These are phyloP conservation scores for Cyamopsis tetragonoloba DNA, from an alignment of 306 rosid genomes.

Conservation along the genomic window DNA sequence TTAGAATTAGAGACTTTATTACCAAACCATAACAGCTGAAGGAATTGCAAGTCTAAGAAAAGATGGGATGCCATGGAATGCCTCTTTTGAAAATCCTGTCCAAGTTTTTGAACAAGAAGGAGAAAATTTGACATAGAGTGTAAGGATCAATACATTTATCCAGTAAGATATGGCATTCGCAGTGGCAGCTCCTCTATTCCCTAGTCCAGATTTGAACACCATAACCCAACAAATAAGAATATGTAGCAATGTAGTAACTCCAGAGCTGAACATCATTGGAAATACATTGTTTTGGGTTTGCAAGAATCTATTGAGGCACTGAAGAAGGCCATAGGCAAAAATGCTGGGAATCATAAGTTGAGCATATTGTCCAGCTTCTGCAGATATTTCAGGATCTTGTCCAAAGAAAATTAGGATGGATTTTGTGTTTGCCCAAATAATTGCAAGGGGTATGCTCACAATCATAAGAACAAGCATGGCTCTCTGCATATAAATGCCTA, in stretches of 20 bases:
- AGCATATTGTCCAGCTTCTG: slow-evolving; percentile 63
- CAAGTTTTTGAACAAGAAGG: slow-evolving; percentile 52
- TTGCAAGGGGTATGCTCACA: slow-evolving; percentile 42
- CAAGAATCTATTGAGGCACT: slow-evolving; percentile 55
- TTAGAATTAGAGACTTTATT: not conserved
- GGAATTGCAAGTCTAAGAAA: slow-evolving; percentile 67
- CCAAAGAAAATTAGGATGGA: slow-evolving; percentile 40
- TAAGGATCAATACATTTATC: slow-evolving; percentile 49
- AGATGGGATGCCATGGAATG: slow-evolving; percentile 37
- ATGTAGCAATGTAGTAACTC: slow-evolving; percentile 46
- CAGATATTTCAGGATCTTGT: slow-evolving; percentile 58
- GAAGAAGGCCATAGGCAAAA: slow-evolving; percentile 55
- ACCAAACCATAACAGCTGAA: slow-evolving; percentile 81
- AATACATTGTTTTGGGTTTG: slow-evolving; percentile 61
- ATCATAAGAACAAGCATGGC: slow-evolving; percentile 46
- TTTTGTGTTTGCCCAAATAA: slow-evolving; percentile 54
- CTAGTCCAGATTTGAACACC: slow-evolving; percentile 59
- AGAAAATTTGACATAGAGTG: slow-evolving; percentile 54
- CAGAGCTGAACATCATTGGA: slow-evolving; percentile 61
- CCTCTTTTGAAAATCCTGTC: slow-evolving; percentile 57
- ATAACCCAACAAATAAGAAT: slow-evolving; percentile 47
- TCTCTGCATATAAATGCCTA: slow-evolving; percentile 66
- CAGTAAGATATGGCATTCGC: slow-evolving; percentile 62
- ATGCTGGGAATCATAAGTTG: slow-evolving; percentile 52
- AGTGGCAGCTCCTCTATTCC: slow-evolving; percentile 54